Percentiles rank a stretch among this genome's conserved stretches.
Conservation (phyloP, 75 land plant genomes). For the Cupressus sempervirens region DNA sequence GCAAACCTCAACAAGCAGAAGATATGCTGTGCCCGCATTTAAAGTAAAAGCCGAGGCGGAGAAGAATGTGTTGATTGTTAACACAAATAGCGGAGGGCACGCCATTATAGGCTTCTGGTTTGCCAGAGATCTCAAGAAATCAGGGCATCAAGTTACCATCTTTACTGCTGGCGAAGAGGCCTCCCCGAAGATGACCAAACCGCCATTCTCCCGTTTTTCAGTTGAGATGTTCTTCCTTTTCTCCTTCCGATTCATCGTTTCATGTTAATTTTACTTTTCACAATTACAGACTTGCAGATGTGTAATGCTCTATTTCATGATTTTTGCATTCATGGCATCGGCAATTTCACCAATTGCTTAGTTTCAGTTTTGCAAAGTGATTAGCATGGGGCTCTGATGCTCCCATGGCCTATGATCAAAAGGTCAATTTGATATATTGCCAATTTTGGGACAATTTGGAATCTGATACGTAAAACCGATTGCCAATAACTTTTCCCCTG, state of each 20-base stretch:
- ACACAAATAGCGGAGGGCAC: slow-evolving; percentile 96
- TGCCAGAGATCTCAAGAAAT: slow-evolving; percentile 69
- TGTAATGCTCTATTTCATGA: background rate
- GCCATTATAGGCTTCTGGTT: slow-evolving; percentile 95
- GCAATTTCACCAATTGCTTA: background rate
- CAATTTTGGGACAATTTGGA: background rate
- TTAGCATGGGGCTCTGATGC: background rate
- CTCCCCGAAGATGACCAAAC: slow-evolving; percentile 96
- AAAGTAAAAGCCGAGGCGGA: slow-evolving; percentile 21
- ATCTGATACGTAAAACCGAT: background rate
- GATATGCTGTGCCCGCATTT: background rate
- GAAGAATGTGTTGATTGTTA: slow-evolving; percentile 90
- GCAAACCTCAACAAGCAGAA: background rate
- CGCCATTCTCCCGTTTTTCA: slow-evolving; percentile 84
- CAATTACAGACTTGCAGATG: background rate
- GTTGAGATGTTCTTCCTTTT: slow-evolving; percentile 21
- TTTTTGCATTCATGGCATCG: background rate
- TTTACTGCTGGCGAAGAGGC: slow-evolving; percentile 88
- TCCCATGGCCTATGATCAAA: background rate
- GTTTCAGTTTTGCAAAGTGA: no score
- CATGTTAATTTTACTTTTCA: background rate
- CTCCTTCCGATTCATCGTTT: background rate
- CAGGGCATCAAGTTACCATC: slow-evolving; percentile 82
- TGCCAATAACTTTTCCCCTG: background rate
- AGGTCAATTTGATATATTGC: background rate